Evolutionary conservation across 2,329 filamentous ascomycete genomes (phyloP).

Genomic region (Aspergillus sp.): DNA sequence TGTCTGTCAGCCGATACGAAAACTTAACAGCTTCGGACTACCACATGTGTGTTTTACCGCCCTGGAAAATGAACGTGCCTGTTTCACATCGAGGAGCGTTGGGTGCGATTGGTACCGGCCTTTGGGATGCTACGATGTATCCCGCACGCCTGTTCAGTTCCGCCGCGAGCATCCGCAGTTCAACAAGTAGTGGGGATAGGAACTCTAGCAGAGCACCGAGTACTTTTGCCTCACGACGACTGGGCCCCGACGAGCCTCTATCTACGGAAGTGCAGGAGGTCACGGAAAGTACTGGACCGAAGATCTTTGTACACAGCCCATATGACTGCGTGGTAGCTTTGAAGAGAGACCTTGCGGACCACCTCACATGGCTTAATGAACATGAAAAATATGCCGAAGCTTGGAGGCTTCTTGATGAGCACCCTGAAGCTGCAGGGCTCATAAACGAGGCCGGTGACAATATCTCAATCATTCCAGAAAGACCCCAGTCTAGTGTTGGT

Average conservation of each 20-base stretch:
- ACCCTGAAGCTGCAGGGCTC: slow-evolving; percentile 67
- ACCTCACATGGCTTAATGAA: slow-evolving; percentile 80
- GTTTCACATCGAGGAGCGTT: slow-evolving; percentile 70
- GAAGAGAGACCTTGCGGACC: slow-evolving; percentile 81
- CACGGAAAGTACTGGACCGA: slow-evolving; percentile 58
- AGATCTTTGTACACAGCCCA: slow-evolving; percentile 94
- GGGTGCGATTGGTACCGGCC: slow-evolving; percentile 69
- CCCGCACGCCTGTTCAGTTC: slow-evolving; percentile 86
- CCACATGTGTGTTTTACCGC: slow-evolving; percentile 80
- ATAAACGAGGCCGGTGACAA: slow-evolving; percentile 38
- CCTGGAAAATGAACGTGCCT: slow-evolving; percentile 65
- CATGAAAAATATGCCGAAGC: slow-evolving; percentile 78
- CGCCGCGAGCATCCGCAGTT: slow-evolving; percentile 70
- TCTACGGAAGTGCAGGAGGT: slow-evolving; percentile 49
- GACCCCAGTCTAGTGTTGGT: slow-evolving; percentile 48
- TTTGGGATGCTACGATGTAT: slow-evolving; percentile 90
- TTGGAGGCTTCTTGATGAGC: slow-evolving; percentile 84
- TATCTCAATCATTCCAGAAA: slow-evolving; percentile 31
- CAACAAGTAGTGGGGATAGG: slow-evolving; percentile 57
- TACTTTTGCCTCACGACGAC: slow-evolving; percentile 57
- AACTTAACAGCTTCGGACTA: slow-evolving; percentile 86
- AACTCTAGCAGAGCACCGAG: slow-evolving; percentile 51
- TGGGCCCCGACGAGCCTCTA: slow-evolving; percentile 38
- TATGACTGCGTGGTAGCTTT: slow-evolving; percentile 95
- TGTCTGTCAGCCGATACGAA: slow-evolving; percentile 84